Base-by-base conservation (phyloP, 2,329 filamentous ascomycete genomes). In the Ascochyta lentis region DNA sequence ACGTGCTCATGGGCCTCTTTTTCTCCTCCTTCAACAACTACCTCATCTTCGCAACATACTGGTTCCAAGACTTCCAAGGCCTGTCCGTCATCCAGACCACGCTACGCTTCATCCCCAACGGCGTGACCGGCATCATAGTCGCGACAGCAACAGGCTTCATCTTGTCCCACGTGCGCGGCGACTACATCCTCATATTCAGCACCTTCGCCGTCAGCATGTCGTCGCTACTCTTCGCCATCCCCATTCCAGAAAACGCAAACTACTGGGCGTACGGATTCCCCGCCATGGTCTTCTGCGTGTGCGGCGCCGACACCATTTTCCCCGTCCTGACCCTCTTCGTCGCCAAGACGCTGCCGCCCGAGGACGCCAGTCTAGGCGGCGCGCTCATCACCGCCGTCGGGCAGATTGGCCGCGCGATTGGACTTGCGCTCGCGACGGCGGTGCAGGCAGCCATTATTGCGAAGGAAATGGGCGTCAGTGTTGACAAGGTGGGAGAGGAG, bases 201-300 rank as follows among this genome's bases (percentile, higher is more conserved):
- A 87, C 84, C 42, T 59, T 82, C 10, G 80, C 81, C 58, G 79
- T 88, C 23, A 80, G 81, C 19, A 68, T 86, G 22, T 78, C 86
- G 1, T 83, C 79, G 27, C 70, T 90, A 9, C 79, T 91, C 24
- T 88, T 89, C 65, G 84, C 87, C 0, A 78, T 86, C 0, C 86
- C 87, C 0, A 88, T 90, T 38, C 80, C 85, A 0, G 78, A 82
- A 0, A 71, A 77, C 2, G 88, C 85, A 0, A 84, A 79, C 0
- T 91, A 90, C 74, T 90, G 87, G 69, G 88, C 88, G 3, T 89
- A 83, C 61, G 86, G 84, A 0, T 79, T 91, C 19, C 83, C 83
- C 2, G 86, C 87, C 8, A 90, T 90, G 84, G 72, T 86, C 0
- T 75, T 91, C 3, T 81, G 82, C 6, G 86, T 89, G 8, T 78